phyloP scores from a whole-genome alignment of 306 rosid genomes.

The Malus asiatica region DNA sequence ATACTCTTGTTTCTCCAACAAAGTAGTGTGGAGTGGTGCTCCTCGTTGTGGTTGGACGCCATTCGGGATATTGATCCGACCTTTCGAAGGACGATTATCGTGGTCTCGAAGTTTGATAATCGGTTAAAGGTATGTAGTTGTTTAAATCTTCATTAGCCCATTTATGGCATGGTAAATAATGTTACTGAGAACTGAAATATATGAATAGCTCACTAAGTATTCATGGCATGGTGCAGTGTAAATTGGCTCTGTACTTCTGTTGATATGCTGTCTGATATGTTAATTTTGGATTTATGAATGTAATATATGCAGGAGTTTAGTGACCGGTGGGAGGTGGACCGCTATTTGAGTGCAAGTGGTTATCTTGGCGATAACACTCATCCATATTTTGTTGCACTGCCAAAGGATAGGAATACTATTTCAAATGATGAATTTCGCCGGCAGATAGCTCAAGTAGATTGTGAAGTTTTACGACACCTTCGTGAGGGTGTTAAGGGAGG shows the following conservation, averaged over 20 bases:
- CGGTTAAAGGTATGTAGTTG: constrained; percentile 70
- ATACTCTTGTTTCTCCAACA: constrained; percentile 91
- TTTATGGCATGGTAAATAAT: not conserved
- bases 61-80: constrained; percentile 89
- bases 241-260: not conserved
- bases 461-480: constrained; percentile 72
- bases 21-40: constrained; percentile 98
- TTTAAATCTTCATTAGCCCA: not conserved
- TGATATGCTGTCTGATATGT: not conserved
- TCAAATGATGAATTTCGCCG: constrained; percentile 92
- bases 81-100: constrained; percentile 67
- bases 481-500: constrained; percentile 85
- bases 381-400: constrained; percentile 87
- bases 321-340: constrained; percentile 98
- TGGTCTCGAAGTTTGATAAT: constrained; percentile 95
- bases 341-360: constrained; percentile 92
- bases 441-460: constrained; percentile 82
- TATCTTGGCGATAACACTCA: constrained; percentile 73
- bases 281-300: constrained; percentile 12
- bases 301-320: constrained; percentile 62
- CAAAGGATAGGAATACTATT: constrained; percentile 66
- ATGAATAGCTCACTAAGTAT: not conserved
- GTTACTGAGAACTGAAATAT: not conserved
- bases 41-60: constrained; percentile 86
- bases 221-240: not conserved